Evolutionary conservation across 1,284 basidiomycete genomes (phyloP).

Genomic region (Marasmius sp.): DNA sequence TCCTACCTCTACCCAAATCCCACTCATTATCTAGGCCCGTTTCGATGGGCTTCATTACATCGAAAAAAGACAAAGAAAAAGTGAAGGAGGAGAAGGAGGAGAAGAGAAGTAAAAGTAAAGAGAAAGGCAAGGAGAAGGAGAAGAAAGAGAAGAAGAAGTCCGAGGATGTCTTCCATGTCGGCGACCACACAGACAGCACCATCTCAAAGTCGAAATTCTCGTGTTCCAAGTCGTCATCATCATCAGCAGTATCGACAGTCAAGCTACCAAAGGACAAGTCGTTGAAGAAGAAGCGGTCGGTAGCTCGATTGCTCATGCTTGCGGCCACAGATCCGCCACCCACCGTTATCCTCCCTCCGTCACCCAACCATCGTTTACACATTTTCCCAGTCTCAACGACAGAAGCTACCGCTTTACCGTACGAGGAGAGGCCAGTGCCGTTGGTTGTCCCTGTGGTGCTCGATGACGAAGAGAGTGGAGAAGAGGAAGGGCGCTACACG

Average conservation of each 20-base stretch:
- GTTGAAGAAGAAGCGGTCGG: constrained; percentile 1
- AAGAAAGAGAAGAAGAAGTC: not conserved
- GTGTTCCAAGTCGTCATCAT: not conserved
- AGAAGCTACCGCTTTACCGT: not conserved
- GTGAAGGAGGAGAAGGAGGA: constrained; percentile 19
- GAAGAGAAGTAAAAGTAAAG: not conserved
- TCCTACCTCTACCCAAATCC: not conserved
- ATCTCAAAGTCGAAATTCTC: not conserved
- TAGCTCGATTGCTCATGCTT: not conserved
- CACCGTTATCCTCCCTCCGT: not conserved
- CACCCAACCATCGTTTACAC: not conserved
- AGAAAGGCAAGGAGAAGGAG: constrained; percentile 18
- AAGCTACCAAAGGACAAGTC: not conserved
- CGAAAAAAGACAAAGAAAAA: constrained; percentile 19
- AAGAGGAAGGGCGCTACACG: constrained; percentile 1
- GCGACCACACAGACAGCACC: not conserved
- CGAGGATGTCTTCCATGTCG: not conserved
- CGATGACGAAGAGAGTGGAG: not conserved
- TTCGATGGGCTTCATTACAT: constrained; percentile 29
- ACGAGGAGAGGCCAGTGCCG: not conserved
- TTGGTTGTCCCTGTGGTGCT: not conserved
- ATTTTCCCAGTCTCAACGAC: not conserved
- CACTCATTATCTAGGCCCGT: not conserved
- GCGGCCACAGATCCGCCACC: not conserved
- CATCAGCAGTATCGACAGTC: not conserved